These are phyloP conservation scores for Ogataea philodendri DNA, from an alignment of 805 yeast species.

Conservation along the genomic window DNA sequence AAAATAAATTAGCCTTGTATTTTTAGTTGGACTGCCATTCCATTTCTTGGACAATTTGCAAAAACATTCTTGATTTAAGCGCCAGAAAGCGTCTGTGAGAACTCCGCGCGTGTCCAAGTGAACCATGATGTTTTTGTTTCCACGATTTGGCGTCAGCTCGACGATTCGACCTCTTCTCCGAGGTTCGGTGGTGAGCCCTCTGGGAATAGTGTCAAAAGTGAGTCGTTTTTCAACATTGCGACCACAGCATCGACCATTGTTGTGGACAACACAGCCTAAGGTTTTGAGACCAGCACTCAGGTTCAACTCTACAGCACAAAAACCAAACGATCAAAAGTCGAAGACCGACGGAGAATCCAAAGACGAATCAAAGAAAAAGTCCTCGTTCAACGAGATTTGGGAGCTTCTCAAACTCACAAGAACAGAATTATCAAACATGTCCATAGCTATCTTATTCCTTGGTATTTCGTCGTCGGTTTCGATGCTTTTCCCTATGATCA, in stretches of 20 bases:
- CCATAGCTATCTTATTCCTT: constrained; percentile 62
- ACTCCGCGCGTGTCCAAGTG: no score
- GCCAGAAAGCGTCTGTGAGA: no score
- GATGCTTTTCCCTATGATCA: constrained; percentile 76
- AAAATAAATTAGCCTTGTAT: not conserved
- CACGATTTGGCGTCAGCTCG: constrained; percentile 1
- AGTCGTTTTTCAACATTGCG: constrained; percentile 1
- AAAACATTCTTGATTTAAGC: no score
- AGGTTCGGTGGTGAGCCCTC: not conserved
- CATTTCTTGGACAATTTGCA: no score
- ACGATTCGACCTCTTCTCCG: constrained; percentile 1
- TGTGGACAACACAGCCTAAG: no score
- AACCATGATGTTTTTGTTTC: constrained; percentile 1
- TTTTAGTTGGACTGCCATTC: no score
- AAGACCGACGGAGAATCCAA: not conserved
- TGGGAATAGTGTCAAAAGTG: not conserved
- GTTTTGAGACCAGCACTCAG: not conserved
- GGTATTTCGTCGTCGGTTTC: constrained; percentile 72
- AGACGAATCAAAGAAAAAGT: constrained; percentile 13
- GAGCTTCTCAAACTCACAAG: constrained; percentile 55
- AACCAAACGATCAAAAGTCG: not conserved
- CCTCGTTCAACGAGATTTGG: constrained; percentile 38
- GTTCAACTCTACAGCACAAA: not conserved
- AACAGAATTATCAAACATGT: constrained; percentile 54
- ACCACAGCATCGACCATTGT: no score